Evolutionary conservation across 257 asterid genomes (phyloP), one percentile per base, ranked within the genome.

Genomic region (Nicotiana paniculata): DNA sequence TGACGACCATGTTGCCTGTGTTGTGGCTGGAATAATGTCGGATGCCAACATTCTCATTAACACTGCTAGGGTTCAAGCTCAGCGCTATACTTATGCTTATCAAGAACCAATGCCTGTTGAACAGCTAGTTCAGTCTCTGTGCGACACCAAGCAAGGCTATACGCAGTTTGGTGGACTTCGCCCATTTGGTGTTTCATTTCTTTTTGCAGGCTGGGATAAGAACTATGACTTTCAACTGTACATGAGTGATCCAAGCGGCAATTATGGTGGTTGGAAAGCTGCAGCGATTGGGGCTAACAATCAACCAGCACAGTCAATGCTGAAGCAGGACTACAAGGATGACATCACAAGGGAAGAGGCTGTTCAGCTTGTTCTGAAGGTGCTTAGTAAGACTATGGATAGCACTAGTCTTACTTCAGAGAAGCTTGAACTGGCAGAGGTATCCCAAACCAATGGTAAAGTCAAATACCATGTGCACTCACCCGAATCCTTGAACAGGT

Each of bases 151-250:
- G 48, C 84, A 82, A 82, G 81, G 84, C 12, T 82, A 82, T 81
- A 82, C 85, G 1, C 85, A 82, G 76, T 82, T 82, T 75, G 85
- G 85, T 17, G 85, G 85, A 48, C 85, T 82, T n/a, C 85, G 81
- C 21, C 85, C 85, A 9, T 82, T 82, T 48, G 85, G 85, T 39
- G 85, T 82, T 43, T 82, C 85, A 1, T 82, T 82, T 63, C 85
- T 82, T 9, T 75, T 82, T 3, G 77, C 82, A 35, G 82, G 81
- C 13, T 82, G 85, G 85, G 85, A 82, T 16, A 82, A 82, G 59
- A 82, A 82, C 55, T 82, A 74, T 63, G 85, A 82, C 15, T 82
- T 82, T 59, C 82, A 82, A 46, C 43, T 82, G 26, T 82, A 82
- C 82, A 82, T 75, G 82, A 82, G 82, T 48, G 85, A 82, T 70